A percentile compares a stretch with the other conserved stretches of the same genome.
Conservation (phyloP, 2,329 filamentous ascomycete genomes). For the Pestalotiopsis sp. region DNA sequence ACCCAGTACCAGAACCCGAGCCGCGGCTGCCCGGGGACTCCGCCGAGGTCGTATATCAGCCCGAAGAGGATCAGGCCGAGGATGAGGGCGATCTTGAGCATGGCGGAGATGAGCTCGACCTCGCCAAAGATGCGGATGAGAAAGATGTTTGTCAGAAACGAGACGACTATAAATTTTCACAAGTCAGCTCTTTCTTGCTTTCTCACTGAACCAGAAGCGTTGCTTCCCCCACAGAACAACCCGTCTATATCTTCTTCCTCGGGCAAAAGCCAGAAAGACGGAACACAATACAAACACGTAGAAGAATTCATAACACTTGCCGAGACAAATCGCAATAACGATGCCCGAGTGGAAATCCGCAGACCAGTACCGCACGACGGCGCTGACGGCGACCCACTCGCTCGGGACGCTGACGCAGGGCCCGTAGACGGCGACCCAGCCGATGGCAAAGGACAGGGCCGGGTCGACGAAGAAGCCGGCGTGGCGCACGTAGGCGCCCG, state of each 20-base stretch:
- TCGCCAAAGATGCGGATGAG: constrained; percentile 13
- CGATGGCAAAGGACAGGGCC: constrained; percentile 30
- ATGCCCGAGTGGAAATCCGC: constrained; percentile 3
- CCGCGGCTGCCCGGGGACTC: constrained; percentile 50
- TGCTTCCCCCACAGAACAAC: neutral
- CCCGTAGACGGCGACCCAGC: constrained; percentile 39
- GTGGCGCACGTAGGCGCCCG: constrained; percentile 38
- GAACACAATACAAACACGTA: no score
- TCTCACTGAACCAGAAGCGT: neutral
- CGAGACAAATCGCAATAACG: constrained; percentile 32
- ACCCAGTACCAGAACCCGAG: constrained; percentile 56
- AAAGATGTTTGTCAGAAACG: constrained; percentile 7
- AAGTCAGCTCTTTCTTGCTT: neutral
- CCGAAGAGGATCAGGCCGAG: constrained; percentile 52
- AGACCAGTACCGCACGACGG: constrained; percentile 20
- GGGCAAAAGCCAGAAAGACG: neutral
- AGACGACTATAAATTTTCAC: neutral
- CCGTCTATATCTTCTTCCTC: neutral
- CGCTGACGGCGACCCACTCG: constrained; percentile 32
- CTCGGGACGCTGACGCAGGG: constrained; percentile 32
- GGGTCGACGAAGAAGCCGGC: constrained; percentile 38
- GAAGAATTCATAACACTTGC: neutral
- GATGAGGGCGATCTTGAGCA: constrained; percentile 34
- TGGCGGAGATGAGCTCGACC: constrained; percentile 11
- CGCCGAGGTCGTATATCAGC: constrained; percentile 50